Conservation (phyloP, 2,329 filamentous ascomycete genomes). For the Aspergillus udagawae region DNA sequence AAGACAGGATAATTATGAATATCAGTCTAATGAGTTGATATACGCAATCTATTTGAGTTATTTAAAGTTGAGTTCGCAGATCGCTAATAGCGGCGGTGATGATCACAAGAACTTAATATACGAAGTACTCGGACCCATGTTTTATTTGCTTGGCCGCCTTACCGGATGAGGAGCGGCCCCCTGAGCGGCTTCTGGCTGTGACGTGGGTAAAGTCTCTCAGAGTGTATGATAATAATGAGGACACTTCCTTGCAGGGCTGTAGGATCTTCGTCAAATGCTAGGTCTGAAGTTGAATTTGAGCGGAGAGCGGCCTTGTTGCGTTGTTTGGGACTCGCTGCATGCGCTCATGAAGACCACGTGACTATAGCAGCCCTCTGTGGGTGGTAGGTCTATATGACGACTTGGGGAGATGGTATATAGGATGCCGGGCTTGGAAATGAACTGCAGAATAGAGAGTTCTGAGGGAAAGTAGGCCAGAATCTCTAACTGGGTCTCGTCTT, state of each 20-base stretch:
- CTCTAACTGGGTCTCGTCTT: no score
- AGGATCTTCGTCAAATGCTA: not conserved
- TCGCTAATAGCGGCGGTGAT: not conserved
- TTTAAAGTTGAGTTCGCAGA: not conserved
- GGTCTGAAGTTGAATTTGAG: not conserved
- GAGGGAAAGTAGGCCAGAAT: no score
- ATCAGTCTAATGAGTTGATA: not conserved
- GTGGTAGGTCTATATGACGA: no score
- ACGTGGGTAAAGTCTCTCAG: no score
- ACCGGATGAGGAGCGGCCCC: not conserved
- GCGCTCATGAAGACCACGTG: not conserved
- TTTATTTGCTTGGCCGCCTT: not conserved
- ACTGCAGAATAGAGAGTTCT: no score
- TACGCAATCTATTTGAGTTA: not conserved
- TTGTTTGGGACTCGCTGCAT: no score
- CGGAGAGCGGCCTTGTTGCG: not conserved
- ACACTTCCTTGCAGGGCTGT: not conserved
- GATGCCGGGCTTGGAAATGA: no score
- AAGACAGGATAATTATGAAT: no score
- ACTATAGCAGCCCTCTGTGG: not conserved
- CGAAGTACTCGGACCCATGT: no score
- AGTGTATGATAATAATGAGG: not conserved
- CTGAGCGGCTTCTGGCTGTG: no score
- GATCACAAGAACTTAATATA: not conserved
- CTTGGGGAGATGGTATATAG: not conserved